Base-by-base conservation (phyloP, 1,139 yeast species). In the Scheffersomyces titani region DNA sequence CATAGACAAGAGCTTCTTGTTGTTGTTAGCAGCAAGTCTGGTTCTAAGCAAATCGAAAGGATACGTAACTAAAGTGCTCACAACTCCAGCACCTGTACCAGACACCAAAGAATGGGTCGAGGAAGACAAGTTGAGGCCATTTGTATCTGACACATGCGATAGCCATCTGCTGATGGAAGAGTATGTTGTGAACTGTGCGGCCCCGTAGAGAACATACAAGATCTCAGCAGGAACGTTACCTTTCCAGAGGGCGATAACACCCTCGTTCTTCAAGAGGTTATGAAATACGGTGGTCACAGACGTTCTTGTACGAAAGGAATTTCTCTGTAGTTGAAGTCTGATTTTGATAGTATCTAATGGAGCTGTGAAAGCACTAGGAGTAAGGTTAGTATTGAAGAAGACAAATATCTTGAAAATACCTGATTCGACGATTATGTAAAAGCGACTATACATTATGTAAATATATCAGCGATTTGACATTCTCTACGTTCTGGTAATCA, bases 221-320 rank as follows among this genome's bases (percentile, higher is more conserved):
- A 87, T 72, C 63, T 92, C 93, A 0, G 98, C 99, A 0, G 99
- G 97, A 0, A 91, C 83, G 69, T 94, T 94, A 0, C 99, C 99
- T 70, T 92, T 93, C 98, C 98, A 94, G 21, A 94, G 77, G 0
- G 93, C 83, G 20, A 62, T 49, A 6, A 77, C 60, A 2, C 83
- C 83, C 61, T 80, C 83, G 52, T 75, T 61, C 45, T 65, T 64
- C n/a, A 77, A 55, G 9, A 78, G 63, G 21, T 60, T 53, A 40
- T 56, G 59, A 20, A 72, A 64, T 40, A 80, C 67, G 0, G 84
- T 76, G 3, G 66, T 61, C 2, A 71, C 47, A 2, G 81, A 65
- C 2, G 80, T 77, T 4, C 65, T 61, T 57, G 76, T 72, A 59
- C 67, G 68, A 51, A 61, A 59, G 21, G 63, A 70, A 6, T 55